Conservation (phyloP, 805 yeast genomes). For the Kluyveromyces aestuarii region DNA sequence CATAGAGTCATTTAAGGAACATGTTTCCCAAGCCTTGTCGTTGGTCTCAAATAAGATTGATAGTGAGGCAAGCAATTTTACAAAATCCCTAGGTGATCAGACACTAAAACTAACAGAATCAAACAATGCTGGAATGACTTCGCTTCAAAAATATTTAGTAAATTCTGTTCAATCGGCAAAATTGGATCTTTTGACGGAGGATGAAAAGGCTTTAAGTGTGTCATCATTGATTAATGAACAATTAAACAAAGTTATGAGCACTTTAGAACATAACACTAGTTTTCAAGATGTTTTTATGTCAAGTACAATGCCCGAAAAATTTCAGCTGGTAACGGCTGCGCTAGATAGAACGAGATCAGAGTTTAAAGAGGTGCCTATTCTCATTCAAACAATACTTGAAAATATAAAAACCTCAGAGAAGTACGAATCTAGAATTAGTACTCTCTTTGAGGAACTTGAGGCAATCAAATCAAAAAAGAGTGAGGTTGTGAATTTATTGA, state of each 20-base stretch:
- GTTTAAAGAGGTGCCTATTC: background rate
- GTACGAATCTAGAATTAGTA: slow-evolving; percentile 12
- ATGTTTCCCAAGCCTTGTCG: background rate
- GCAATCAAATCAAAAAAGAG: slow-evolving; percentile 17
- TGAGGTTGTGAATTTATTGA: slow-evolving; percentile 12
- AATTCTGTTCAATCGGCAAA: background rate
- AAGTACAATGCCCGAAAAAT: background rate
- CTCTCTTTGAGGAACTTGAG: slow-evolving; percentile 13
- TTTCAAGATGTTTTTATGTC: background rate
- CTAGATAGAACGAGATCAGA: background rate
- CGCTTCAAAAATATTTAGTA: background rate
- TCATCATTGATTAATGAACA: slow-evolving; percentile 4
- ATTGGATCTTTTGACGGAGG: background rate
- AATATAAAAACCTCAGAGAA: slow-evolving; percentile 5
- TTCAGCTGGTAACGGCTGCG: background rate
- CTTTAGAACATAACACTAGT: slow-evolving; percentile 1
- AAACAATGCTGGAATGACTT: background rate
- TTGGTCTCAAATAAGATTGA: background rate
- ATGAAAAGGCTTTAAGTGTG: background rate
- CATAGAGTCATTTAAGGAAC: background rate
- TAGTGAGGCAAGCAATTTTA: slow-evolving; percentile 5
- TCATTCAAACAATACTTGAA: background rate
- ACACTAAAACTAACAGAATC: background rate
- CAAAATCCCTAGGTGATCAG: background rate
- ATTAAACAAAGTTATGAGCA: slow-evolving; percentile 3